phyloP scores from a whole-genome alignment of 1,139 yeast genomes.

The Taiozyma onychis region DNA sequence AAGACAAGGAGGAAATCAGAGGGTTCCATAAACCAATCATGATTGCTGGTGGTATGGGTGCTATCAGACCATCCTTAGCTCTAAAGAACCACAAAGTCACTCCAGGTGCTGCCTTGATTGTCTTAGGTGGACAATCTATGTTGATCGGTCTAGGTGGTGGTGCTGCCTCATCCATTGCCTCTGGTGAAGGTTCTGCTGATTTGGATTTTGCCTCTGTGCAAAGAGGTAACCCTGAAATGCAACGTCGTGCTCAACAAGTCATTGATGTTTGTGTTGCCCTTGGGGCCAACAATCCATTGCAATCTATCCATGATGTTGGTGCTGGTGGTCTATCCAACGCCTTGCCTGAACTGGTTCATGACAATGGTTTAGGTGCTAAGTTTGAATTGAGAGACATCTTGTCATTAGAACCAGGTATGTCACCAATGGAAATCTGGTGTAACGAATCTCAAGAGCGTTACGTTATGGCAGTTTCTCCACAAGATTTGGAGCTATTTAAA shows the following conservation, averaged over 20 bases:
- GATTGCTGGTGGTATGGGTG: conserved; percentile 99
- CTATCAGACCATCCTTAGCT: conserved; percentile 90
- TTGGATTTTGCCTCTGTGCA: conserved; percentile 98
- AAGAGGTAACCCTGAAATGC: conserved; percentile 99
- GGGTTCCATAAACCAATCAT: conserved; percentile 99
- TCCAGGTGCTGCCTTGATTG: conserved; percentile 89
- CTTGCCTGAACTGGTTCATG: conserved; percentile 94
- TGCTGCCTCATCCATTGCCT: conserved; percentile 93
- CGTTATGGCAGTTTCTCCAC: conserved; percentile 86
- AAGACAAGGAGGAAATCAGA: conserved; percentile 69
- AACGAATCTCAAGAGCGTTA: conserved; percentile 98
- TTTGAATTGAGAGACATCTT: conserved; percentile 90
- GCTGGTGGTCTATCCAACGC: conserved; percentile 99
- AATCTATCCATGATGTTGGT: conserved; percentile 97
- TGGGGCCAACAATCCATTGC: conserved; percentile 80
- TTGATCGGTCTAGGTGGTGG: conserved; percentile 99
- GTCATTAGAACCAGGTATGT: conserved; percentile 95
- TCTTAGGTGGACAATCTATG: conserved; percentile 98
- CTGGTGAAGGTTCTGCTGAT: conserved; percentile 94
- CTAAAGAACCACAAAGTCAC: conserved; percentile 83
- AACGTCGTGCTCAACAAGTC: conserved; percentile 98
- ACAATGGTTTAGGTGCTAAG: conserved; percentile 89
- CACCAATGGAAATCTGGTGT: conserved; percentile 99
- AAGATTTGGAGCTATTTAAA: conserved; percentile 65
- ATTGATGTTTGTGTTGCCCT: conserved; percentile 89